These are phyloP conservation scores for Alternaria hordeiaustralica DNA, from an alignment of 2,329 filamentous ascomycete species.

Conservation along the genomic window DNA sequence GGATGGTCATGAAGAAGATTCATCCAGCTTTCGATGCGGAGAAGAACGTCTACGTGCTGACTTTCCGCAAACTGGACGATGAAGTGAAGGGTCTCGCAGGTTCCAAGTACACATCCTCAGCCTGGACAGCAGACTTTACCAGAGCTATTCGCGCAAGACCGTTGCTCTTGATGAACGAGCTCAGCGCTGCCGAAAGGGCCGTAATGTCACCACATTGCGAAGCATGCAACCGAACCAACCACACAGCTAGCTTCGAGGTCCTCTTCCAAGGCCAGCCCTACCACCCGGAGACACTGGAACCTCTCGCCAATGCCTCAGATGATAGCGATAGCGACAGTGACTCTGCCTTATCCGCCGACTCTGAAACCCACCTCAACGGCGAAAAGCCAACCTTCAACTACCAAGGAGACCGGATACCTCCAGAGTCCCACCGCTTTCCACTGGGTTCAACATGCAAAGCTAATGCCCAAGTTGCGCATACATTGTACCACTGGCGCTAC, in stretches of 20 bases:
- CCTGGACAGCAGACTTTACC: constrained; percentile 73
- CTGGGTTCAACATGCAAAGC: constrained; percentile 58
- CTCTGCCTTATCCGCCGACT: constrained; percentile 26
- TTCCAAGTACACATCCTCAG: constrained; percentile 74
- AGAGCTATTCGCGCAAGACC: constrained; percentile 71
- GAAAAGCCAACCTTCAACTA: constrained; percentile 35
- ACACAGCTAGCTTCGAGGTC: constrained; percentile 71
- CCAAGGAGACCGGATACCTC: constrained; percentile 36
- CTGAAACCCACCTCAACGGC: constrained; percentile 26
- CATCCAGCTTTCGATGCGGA: constrained; percentile 71
- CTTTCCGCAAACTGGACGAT: constrained; percentile 74
- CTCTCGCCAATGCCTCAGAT: constrained; percentile 58
- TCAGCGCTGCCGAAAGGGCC: constrained; percentile 15
- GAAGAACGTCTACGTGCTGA: constrained; percentile 69
- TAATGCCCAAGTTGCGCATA: constrained; percentile 74
- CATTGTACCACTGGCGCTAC: constrained; percentile 76
- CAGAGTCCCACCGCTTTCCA: constrained; percentile 37
- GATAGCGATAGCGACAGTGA: constrained; percentile 16
- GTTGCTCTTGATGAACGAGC: constrained; percentile 53
- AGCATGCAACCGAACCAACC: constrained; percentile 72
- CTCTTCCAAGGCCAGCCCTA: constrained; percentile 72
- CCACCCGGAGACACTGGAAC: constrained; percentile 68
- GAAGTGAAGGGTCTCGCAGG: constrained; percentile 71
- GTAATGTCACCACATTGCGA: constrained; percentile 59
- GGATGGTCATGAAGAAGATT: constrained; percentile 81